These are phyloP conservation scores for Phaeotremella fagi DNA, from an alignment of 768 basidiomycete genomes.

Conservation along the genomic window DNA sequence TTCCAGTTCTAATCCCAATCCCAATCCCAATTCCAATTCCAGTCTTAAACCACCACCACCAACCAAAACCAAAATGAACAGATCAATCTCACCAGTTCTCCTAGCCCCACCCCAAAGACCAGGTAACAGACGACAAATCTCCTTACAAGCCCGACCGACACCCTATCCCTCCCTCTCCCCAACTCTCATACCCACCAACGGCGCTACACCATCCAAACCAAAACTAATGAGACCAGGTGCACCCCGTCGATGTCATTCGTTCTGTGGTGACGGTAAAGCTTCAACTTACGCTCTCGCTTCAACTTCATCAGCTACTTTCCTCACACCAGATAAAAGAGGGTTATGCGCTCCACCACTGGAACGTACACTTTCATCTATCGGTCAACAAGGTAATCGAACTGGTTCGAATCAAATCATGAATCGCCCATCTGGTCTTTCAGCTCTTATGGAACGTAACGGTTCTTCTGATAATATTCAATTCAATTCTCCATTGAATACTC, in stretches of 20 bases:
- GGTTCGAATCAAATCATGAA: conserved; percentile 13
- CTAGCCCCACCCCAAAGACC: conserved; percentile 5
- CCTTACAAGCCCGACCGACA: background rate
- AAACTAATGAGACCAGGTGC: conserved; percentile 8
- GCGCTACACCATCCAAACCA: no score
- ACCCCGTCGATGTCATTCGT: conserved; percentile 13
- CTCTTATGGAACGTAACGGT: background rate
- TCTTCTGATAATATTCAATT: background rate
- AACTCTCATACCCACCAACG: conserved; percentile 1
- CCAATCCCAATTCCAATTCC: background rate
- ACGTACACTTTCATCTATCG: conserved; percentile 14
- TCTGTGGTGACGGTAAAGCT: conserved; percentile 10
- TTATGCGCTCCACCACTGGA: conserved; percentile 15
- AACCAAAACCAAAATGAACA: background rate
- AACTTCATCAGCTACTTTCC: background rate
- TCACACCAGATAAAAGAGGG: conserved; percentile 8
- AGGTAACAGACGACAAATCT: background rate
- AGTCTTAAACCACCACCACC: background rate
- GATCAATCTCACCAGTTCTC: conserved; percentile 13
- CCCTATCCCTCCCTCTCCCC: conserved; percentile 5
- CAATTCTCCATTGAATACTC: no score
- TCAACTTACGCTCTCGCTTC: conserved; percentile 16
- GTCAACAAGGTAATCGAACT: conserved; percentile 10
- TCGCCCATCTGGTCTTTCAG: background rate
- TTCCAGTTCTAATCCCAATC: background rate